Evolutionary conservation across 192 early-diverging fungal genomes (phyloP), one percentile per base, ranked within the genome.

Genomic region (Chytriomyces confervae): DNA sequence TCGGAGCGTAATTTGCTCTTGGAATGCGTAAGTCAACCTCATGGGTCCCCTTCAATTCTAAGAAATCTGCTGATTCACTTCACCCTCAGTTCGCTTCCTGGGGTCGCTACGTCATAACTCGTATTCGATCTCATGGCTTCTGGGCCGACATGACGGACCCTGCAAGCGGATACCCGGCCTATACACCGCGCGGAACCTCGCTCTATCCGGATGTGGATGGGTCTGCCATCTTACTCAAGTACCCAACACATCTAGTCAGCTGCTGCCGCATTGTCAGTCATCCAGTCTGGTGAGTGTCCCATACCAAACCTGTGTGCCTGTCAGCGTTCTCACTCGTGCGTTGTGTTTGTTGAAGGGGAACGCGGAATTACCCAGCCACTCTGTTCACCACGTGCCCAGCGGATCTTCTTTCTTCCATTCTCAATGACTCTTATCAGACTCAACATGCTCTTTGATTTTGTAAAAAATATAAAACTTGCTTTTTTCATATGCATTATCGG

Each of bases 91-190:
- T 95, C 80, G 86, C 93, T 66, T 78, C 85, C 20, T 95, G 92
- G 92, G 92, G 89, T 23, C 86, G 85, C 51, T 79, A 81, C 18
- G 74, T 95, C 5, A 86, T 91, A 44, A 60, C 84, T 6, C 79
- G 84, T 6, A 79, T 95, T 36, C 80, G 83, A 50, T 69, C 82
- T 51, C 49, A 57, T 44, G 93, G 91, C 6, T 86, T 91, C 86
- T 97, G 95, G 95, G 93, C 93, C 0, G 96, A 98, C 81, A 80
- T 95, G 51, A 95, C 94, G 48, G 96, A 98, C 78, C 96, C 96
- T 20, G 92, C 93, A 60, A 95, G 94, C 18, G 96, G 96, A 6
- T 94, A 87, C 76, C 91, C 93, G 4, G 91, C 91, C 23, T 92
- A 89, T 77, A 90, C 90, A 5, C 76, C 84, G 10, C 86, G 91